These are phyloP conservation scores for Wickerhamomyces mucosus DNA, from an alignment of 805 yeast genomes.

Conservation along the genomic window DNA sequence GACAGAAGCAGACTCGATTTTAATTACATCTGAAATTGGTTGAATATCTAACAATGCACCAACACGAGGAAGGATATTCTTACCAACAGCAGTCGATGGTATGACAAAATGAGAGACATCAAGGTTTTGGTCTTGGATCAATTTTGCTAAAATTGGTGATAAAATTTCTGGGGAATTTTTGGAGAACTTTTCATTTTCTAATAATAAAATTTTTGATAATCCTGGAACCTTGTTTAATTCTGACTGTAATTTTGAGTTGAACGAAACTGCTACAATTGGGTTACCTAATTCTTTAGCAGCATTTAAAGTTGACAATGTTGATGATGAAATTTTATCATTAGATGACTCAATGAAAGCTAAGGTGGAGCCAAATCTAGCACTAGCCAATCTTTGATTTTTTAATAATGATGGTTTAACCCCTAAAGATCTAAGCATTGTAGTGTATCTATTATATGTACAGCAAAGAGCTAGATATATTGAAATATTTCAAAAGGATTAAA, in stretches of 20 bases:
- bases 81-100: constrained; percentile 82
- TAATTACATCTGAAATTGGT: constrained; percentile 76
- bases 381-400: no score
- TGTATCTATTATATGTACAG: no score
- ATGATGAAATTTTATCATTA: constrained; percentile 46
- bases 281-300: constrained; percentile 75
- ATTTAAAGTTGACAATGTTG: constrained; percentile 59
- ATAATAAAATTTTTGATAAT: constrained; percentile 33
- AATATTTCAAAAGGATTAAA: no score
- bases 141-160: constrained; percentile 51
- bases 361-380: constrained; percentile 58
- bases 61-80: constrained; percentile 75
- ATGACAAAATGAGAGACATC: constrained; percentile 64
- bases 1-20: constrained; percentile 55
- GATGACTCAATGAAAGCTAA: constrained; percentile 65
- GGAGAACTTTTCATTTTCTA: constrained; percentile 49
- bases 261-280: constrained; percentile 70
- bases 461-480: no score
- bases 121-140: constrained; percentile 20
- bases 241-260: constrained; percentile 53
- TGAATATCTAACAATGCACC: constrained; percentile 81
- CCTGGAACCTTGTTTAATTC: constrained; percentile 44
- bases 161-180: constrained; percentile 73
- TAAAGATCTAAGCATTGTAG: no score
- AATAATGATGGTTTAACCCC: no score